These are phyloP conservation scores for Arbutus unedo DNA, from an alignment of 148 eudicot genomes.

Conservation along the genomic window DNA sequence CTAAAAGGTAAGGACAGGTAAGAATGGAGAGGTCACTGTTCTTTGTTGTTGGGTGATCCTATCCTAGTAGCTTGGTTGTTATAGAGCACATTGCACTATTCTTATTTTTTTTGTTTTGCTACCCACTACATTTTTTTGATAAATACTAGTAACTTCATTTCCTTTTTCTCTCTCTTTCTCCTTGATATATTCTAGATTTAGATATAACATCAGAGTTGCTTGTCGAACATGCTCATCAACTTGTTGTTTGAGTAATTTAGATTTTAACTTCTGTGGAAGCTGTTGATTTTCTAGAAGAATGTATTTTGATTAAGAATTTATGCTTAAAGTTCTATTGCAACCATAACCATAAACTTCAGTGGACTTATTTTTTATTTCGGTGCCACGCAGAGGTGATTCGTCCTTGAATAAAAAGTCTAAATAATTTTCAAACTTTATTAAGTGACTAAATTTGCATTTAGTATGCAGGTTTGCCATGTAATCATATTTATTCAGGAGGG, in stretches of 20 bases:
- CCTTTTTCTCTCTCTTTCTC: neutral
- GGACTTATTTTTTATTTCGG: neutral
- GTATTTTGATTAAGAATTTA: neutral
- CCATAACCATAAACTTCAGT: neutral
- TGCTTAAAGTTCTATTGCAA: neutral
- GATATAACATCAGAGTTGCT: neutral
- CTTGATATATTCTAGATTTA: neutral
- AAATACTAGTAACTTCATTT: neutral
- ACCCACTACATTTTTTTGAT: neutral
- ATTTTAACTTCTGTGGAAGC: neutral
- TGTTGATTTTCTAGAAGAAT: neutral
- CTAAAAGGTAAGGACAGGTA: conserved; percentile 11
- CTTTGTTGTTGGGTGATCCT: neutral
- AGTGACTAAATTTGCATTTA: conserved; percentile 23
- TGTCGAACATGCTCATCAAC: neutral
- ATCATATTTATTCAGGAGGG: conserved; percentile 78
- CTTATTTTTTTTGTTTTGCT: neutral
- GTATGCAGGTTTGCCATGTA: conserved; percentile 90
- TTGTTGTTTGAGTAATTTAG: neutral
- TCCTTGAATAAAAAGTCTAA: neutral
- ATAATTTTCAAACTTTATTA: neutral
- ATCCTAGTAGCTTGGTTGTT: neutral
- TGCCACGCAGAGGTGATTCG: neutral
- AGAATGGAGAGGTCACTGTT: neutral
- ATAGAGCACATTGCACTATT: neutral